Evolutionary conservation across 768 basidiomycete genomes (phyloP), one percentile per base, ranked within the genome.

Genomic region (Xerocomus potaroensis): DNA sequence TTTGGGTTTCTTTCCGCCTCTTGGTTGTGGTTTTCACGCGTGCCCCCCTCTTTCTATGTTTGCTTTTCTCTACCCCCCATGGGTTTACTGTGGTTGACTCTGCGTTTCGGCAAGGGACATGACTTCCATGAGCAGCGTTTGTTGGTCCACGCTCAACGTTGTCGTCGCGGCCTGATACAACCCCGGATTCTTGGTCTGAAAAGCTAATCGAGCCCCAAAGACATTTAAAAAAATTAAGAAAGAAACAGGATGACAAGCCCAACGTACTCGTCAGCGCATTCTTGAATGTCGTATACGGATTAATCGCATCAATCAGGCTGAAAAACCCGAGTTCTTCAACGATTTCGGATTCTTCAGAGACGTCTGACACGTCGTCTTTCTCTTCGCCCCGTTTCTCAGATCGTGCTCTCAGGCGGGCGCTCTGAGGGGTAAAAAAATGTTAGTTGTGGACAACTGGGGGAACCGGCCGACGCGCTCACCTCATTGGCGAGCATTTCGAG

Each of bases 241-340:
- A 15, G 12, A 19, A 15, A 15, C 6, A 9, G n/a, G 11, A 23
- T 41, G 34, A 0, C 2, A 9, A 4, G 15, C 12, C 24, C 27
- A 46, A 48, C 53, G 49, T 59, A 92, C 91, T 72, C 16, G 85
- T 81, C 54, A 93, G 66, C 21, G 87, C 85, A 49, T 77, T 76
- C 64, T 89, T 84, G 75, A 94, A 94, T 0, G 80, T 73, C 37
- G 72, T 64, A 61, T 93, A 93, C 4, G 84, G 82, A 58, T 93
- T 78, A 44, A 91, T 81, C 44, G 67, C 75, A 52, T 94, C 92
- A 32, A 94, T 74, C 38, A 89, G 80, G 57, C 87, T 91, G 63
- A 91, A 80, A 65, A 85, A 91, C 6, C 87, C 84, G 8, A 93
- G 76, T 62, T 94, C 91, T 59, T 94, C 90, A 41, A 81, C 79